A percentile compares a stretch with the other conserved stretches of the same genome.
Conservation (phyloP, 2,329 filamentous ascomycete species). For the Xylaria multiplex region DNA sequence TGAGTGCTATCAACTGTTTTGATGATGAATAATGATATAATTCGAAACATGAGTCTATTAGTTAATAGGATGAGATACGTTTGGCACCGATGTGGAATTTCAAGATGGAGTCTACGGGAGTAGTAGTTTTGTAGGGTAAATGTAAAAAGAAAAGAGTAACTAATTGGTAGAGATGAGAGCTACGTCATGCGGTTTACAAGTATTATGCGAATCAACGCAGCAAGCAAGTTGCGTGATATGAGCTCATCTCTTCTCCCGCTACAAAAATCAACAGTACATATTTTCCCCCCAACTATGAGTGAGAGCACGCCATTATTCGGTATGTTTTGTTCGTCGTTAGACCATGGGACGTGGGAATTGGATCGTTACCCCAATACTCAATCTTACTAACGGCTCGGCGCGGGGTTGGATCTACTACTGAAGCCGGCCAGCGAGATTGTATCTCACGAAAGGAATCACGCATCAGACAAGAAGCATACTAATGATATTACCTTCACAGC, state of each 20-base stretch:
- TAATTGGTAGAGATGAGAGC: background rate
- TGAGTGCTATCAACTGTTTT: background rate
- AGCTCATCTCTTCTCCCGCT: background rate
- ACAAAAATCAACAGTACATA: background rate
- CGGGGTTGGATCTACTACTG: background rate
- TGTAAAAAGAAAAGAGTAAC: background rate
- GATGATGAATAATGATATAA: background rate
- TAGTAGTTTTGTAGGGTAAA: background rate
- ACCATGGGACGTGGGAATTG: background rate
- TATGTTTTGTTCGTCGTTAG: conserved; percentile 33
- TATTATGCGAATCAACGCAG: background rate
- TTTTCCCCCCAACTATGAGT: conserved; percentile 31
- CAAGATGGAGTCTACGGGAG: background rate
- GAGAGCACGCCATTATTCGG: conserved; percentile 41
- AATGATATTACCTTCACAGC: background rate
- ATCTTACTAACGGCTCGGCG: background rate
- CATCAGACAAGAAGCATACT: background rate
- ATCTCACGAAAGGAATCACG: background rate
- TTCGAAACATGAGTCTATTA: background rate
- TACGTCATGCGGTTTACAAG: background rate
- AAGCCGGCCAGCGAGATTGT: background rate
- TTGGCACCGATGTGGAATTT: background rate
- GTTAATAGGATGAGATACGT: too few relatives aligned
- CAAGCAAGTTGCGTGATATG: background rate
- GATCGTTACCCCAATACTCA: background rate